A percentile compares a stretch with the other conserved stretches of the same genome.
These are phyloP conservation scores for Apiotrichum gracile DNA, from an alignment of 1,284 basidiomycete genomes.

Conservation along the genomic window DNA sequence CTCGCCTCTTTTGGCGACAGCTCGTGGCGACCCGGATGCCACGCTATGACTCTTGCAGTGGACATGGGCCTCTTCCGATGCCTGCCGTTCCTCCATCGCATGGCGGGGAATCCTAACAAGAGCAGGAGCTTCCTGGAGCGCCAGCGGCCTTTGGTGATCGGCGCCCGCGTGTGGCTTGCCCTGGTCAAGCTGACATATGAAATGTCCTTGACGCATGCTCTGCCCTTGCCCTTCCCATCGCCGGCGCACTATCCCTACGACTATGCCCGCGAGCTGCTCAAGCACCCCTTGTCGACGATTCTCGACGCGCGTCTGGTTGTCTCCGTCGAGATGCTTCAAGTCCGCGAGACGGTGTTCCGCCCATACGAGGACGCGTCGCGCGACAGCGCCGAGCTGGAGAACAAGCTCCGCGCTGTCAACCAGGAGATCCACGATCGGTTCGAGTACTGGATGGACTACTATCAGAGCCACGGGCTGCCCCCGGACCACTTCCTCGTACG, in stretches of 20 bases:
- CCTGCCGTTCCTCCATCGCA: constrained; percentile 18
- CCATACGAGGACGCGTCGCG: not conserved
- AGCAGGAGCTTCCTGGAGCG: not conserved
- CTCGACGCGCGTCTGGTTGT: constrained; percentile 24
- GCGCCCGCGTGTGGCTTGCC: constrained; percentile 26
- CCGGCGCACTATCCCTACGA: constrained; percentile 9
- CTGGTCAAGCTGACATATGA: constrained; percentile 4
- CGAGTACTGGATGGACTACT: constrained; percentile 12
- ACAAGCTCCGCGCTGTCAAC: constrained; percentile 3
- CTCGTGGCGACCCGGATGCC: constrained; percentile 25
- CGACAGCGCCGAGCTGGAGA: not conserved
- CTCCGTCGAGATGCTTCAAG: constrained; percentile 18
- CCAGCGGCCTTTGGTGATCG: constrained; percentile 10
- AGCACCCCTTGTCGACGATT: constrained; percentile 19
- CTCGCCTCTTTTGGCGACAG: constrained; percentile 17
- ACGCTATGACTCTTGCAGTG: constrained; percentile 27
- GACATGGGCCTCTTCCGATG: constrained; percentile 31
- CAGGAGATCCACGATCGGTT: not conserved
- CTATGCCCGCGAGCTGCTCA: constrained; percentile 20
- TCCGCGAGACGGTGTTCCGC: not conserved
- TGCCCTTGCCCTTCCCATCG: constrained; percentile 8
- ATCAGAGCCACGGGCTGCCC: constrained; percentile 1
- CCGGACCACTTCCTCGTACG: constrained; percentile 14
- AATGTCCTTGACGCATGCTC: constrained; percentile 25
- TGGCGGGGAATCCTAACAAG: constrained; percentile 1